phyloP scores from a whole-genome alignment of 306 rosid genomes.

The Vigna mungo region DNA sequence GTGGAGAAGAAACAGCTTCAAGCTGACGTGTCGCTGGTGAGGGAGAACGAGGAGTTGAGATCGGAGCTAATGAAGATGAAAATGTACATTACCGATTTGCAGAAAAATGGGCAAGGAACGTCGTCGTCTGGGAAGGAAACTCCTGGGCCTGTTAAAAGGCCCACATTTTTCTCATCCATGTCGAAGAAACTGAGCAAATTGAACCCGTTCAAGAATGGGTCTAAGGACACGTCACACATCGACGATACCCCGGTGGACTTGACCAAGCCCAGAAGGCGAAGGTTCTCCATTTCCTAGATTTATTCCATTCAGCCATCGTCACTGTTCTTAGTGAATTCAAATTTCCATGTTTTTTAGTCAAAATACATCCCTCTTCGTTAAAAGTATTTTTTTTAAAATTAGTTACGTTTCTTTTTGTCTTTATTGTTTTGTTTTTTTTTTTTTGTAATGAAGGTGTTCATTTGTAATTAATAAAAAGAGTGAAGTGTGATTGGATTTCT shows the following conservation, averaged over 20 bases:
- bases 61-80: constrained; percentile 81
- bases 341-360: neutral
- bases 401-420: neutral
- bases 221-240: constrained; percentile 72
- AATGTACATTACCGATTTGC: constrained; percentile 67
- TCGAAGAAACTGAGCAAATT: constrained; percentile 76
- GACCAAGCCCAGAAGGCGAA: constrained; percentile 82
- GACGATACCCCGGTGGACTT: constrained; percentile 61
- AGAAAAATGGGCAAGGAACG: constrained; percentile 49
- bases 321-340: neutral
- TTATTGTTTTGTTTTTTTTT: neutral
- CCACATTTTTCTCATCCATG: constrained; percentile 73
- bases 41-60: constrained; percentile 79
- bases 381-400: neutral
- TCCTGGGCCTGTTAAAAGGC: constrained; percentile 29
- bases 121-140: constrained; percentile 41
- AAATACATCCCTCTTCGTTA: neutral
- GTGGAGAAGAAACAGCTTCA: constrained; percentile 61
- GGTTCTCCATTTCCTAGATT: constrained; percentile 77
- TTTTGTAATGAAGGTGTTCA: neutral
- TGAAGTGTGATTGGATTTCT: neutral
- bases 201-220: constrained; percentile 82
- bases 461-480: neutral
- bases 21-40: constrained; percentile 69
- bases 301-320: neutral